Percentiles rank a stretch among this genome's conserved stretches.
These are phyloP conservation scores for Glebionis coronaria DNA, from an alignment of 129 eudicot genomes.

Conservation along the genomic window DNA sequence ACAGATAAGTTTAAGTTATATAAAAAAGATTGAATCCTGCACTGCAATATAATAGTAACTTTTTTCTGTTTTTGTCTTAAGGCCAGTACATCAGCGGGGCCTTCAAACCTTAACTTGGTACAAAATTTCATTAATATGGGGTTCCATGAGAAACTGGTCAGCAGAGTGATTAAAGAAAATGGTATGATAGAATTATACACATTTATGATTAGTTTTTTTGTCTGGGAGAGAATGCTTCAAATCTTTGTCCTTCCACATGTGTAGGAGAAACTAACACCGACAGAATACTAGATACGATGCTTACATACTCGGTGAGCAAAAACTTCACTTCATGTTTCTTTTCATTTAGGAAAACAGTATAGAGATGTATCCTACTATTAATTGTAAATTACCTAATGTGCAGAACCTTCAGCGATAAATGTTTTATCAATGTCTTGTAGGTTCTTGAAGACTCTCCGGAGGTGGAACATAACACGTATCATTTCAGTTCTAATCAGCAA, in stretches of 20 bases:
- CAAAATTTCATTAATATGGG: slow-evolving; percentile 59
- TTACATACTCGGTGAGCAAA: slow-evolving; percentile 31
- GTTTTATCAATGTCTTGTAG: slow-evolving; percentile 36
- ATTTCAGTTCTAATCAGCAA: slow-evolving; percentile 32
- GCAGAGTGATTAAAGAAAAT: slow-evolving; percentile 57
- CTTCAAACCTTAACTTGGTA: slow-evolving; percentile 45
- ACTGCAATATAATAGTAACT: not conserved
- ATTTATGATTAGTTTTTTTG: slow-evolving; percentile 8
- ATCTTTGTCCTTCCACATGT: slow-evolving; percentile 18
- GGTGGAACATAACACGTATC: slow-evolving; percentile 23
- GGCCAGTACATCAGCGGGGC: slow-evolving; percentile 67
- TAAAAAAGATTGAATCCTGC: no score
- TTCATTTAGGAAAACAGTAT: not conserved
- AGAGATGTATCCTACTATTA: not conserved
- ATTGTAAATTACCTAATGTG: not conserved
- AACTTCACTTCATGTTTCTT: no score
- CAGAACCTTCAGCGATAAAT: no score
- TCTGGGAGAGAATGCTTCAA: not conserved
- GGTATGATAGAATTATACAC: slow-evolving; percentile 41
- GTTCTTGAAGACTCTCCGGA: slow-evolving; percentile 18
- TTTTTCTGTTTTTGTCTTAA: slow-evolving; percentile 28
- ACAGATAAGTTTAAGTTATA: no score
- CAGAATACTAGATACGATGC: slow-evolving; percentile 47
- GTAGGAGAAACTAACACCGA: slow-evolving; percentile 64
- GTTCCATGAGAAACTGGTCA: slow-evolving; percentile 55